Evolutionary conservation across 257 asterid species (phyloP).

Genomic region (Gentiana dahurica): DNA sequence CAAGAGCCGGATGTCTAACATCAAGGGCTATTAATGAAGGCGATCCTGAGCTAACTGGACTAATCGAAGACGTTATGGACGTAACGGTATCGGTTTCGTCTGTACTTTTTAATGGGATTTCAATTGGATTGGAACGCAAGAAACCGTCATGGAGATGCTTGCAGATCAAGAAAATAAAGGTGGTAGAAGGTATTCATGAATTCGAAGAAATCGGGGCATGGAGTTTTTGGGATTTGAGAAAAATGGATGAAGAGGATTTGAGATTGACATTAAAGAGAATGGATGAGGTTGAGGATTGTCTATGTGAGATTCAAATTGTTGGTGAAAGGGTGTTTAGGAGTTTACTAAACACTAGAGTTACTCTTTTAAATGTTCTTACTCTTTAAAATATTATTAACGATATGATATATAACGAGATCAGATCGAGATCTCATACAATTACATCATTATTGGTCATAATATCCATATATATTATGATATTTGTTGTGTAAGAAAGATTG

Average conservation of each 20-base stretch:
- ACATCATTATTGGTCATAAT: too few species aligned
- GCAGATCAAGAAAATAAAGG: conserved; percentile 22
- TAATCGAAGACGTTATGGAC: conserved; percentile 40
- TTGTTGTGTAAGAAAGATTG: too few species aligned
- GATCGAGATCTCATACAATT: too few species aligned
- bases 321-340: conserved; percentile 67
- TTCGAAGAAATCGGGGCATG: conserved; percentile 29
- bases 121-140: conserved; percentile 33
- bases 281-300: conserved; percentile 51
- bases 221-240: conserved; percentile 25
- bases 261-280: conserved; percentile 38
- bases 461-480: too few species aligned
- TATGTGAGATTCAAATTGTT: conserved; percentile 47
- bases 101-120: conserved; percentile 40
- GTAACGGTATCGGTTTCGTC: conserved; percentile 40
- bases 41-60: conserved; percentile 37
- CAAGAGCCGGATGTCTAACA: conserved; percentile 5
- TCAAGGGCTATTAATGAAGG: conserved; percentile 14
- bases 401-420: too few species aligned
- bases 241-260: conserved; percentile 42
- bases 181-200: conserved; percentile 40
- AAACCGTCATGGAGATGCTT: conserved; percentile 32
- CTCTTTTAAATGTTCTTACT: conserved; percentile 70
- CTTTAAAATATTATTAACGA: conserved; percentile 15
- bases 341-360: conserved; percentile 67